phyloP scores from a whole-genome alignment of 1,139 yeast genomes.

The Debaryomycetaceae sp. region DNA sequence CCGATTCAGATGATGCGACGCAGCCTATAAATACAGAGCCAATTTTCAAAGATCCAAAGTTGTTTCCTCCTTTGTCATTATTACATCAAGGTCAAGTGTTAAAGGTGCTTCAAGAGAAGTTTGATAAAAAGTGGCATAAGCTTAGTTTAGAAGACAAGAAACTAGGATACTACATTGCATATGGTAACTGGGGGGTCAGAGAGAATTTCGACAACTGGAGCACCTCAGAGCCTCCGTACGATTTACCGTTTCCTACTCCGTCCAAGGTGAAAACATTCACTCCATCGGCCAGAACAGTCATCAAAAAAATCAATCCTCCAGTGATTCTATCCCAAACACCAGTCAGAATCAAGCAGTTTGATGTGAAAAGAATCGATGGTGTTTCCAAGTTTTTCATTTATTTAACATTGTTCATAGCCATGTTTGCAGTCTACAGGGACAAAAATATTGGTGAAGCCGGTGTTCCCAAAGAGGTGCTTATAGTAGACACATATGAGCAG shows the following conservation, averaged over 20 bases:
- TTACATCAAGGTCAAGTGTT: constrained; percentile 59
- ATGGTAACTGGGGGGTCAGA: constrained; percentile 65
- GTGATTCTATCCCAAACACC: constrained; percentile 48
- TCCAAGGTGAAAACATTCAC: constrained; percentile 20
- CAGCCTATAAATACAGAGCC: constrained; percentile 56
- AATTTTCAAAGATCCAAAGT: constrained; percentile 44
- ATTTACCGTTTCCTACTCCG: constrained; percentile 54
- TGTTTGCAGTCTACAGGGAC: constrained; percentile 49
- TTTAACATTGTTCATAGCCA: constrained; percentile 36
- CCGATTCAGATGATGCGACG: constrained; percentile 33
- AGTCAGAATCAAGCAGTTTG: constrained; percentile 47
- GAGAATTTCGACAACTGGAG: constrained; percentile 51
- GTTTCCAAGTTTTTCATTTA: constrained; percentile 52
- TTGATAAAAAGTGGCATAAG: constrained; percentile 51
- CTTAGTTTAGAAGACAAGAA: constrained; percentile 44
- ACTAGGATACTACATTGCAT: constrained; percentile 55
- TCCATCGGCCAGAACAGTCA: constrained; percentile 22
- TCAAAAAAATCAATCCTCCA: constrained; percentile 30
- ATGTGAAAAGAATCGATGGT: constrained; percentile 51
- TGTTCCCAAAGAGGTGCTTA: constrained; percentile 36
- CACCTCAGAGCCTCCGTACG: constrained; percentile 42
- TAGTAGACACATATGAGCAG: constrained; percentile 36
- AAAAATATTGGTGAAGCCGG: constrained; percentile 50
- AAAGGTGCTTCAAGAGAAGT: constrained; percentile 50
- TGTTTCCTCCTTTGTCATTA: constrained; percentile 44